Evolutionary conservation across 1,284 basidiomycete genomes (phyloP), one percentile per base, ranked within the genome.

Genomic region (Melampsora americana): DNA sequence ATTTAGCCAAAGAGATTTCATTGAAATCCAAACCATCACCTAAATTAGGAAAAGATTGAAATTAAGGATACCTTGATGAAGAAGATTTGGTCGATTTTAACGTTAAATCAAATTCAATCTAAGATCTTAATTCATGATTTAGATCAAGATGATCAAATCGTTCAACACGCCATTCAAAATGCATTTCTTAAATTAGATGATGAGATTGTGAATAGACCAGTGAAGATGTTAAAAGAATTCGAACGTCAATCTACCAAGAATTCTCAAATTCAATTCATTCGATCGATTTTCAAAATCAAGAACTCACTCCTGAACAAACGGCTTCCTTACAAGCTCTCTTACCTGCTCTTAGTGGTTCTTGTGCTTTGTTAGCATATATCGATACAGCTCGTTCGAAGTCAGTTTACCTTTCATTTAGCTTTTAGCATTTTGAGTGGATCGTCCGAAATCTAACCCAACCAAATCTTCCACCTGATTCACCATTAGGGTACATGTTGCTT

Each of bases 331-430:
- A 89, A 0, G 85, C 89, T 23, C 89, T 95, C 84, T 86, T 88
- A 46, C 92, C 94, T 0, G 93, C 93, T 4, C 84, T 90, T 61
- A 80, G 82, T 86, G 93, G 93, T 5, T 93, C 92, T 77, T 96
- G 94, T 82, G 92, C 93, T 0, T 85, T 96, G 69, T 86, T 93
- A 81, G 89, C 92, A 0, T 82, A 94, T 50, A 87, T 98, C 77
- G 95, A 97, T 81, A 91, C 91, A 0, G 88, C 90, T 11, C 23
- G 64, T 12, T 73, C 71, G 3, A 73, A 73, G 71, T 73, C 20
- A 32, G 71, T 56, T 35, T 26, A 6, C 30, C 39, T 12, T 66
- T 20, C 18, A 18, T 44, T 28, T 66, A 14, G 30, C 26, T 61
- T 18, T 35, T 18, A 23, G 3, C 16, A 9, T 18, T 28, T 7